Evolutionary conservation across 768 basidiomycete species (phyloP).

Genomic region (Russula ochroleuca): DNA sequence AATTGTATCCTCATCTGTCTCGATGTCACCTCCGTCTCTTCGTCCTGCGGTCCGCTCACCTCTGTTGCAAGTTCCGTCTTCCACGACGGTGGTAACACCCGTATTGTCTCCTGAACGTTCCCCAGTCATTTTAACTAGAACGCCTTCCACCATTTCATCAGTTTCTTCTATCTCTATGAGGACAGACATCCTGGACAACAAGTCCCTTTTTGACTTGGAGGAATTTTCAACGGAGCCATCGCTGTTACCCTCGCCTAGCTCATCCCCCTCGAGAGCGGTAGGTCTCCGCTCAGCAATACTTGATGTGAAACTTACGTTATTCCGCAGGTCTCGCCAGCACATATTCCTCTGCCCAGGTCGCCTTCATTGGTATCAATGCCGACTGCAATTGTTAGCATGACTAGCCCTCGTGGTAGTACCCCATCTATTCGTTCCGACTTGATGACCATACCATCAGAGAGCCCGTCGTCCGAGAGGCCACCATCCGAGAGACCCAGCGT

Average conservation of each 20-base stretch:
- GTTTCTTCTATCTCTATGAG: conserved; percentile 34
- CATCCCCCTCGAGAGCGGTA: conserved; percentile 33
- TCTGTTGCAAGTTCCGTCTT: conserved; percentile 32
- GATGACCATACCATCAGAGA: conserved; percentile 42
- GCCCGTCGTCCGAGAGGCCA: conserved; percentile 25
- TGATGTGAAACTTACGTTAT: conserved; percentile 19
- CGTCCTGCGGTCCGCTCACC: conserved; percentile 32
- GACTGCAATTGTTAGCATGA: conserved; percentile 47
- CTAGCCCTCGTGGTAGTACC: conserved; percentile 43
- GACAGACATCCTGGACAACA: conserved; percentile 32
- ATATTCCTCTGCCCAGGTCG: conserved; percentile 35
- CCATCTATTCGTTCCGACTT: conserved; percentile 49
- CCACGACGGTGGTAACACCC: conserved; percentile 24
- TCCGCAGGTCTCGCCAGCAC: conserved; percentile 33
- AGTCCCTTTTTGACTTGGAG: conserved; percentile 31
- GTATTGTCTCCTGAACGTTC: conserved; percentile 22
- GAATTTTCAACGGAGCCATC: conserved; percentile 56
- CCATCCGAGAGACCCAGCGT: conserved; percentile 35
- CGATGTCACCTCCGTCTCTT: conserved; percentile 30
- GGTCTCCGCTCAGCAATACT: conserved; percentile 9
- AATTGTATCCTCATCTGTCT: conserved; percentile 42
- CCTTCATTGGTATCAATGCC: conserved; percentile 38
- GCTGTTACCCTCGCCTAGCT: conserved; percentile 43
- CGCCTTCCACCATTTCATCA: conserved; percentile 34
- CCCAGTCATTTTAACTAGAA: conserved; percentile 34